A percentile compares a stretch with the other conserved stretches of the same genome.
These are phyloP conservation scores for Zarea fungicola DNA, from an alignment of 2,329 filamentous ascomycete species.

Conservation along the genomic window DNA sequence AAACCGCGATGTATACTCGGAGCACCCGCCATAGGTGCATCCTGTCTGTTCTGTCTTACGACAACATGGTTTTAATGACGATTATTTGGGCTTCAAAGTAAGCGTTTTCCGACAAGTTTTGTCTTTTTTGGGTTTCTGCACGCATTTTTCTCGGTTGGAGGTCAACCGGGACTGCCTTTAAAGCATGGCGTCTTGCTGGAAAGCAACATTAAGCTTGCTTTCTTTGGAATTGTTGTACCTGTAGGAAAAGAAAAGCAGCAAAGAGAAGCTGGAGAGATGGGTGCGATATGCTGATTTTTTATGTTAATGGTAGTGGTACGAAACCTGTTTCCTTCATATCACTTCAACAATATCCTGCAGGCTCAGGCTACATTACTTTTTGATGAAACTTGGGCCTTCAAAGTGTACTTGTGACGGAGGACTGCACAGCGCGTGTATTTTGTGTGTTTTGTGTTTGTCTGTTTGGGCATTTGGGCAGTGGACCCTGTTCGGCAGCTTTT, in stretches of 20 bases:
- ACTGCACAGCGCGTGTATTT: constrained; percentile 10
- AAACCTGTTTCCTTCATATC: constrained; percentile 6
- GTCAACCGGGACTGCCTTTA: constrained; percentile 11
- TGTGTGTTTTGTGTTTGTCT: constrained; percentile 5
- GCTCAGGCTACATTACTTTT: constrained; percentile 4
- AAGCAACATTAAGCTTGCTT: constrained; percentile 12
- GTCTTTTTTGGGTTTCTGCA: constrained; percentile 9
- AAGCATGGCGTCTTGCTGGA: constrained; percentile 13
- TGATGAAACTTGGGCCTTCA: constrained; percentile 5
- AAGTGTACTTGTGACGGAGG: background rate
- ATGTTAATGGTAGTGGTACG: constrained; percentile 11
- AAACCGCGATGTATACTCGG: background rate
- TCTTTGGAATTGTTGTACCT: constrained; percentile 11
- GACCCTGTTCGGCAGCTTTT: constrained; percentile 3
- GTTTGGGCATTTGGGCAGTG: background rate
- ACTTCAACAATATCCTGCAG: too few species aligned
- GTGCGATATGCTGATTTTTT: constrained; percentile 8
- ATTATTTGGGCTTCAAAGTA: constrained; percentile 11
- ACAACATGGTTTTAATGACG: constrained; percentile 13
- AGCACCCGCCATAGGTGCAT: background rate
- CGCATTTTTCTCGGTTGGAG: constrained; percentile 12
- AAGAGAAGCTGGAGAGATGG: constrained; percentile 2
- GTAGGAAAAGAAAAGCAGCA: constrained; percentile 10
- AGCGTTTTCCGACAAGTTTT: constrained; percentile 10
- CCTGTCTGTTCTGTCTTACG: constrained; percentile 9